Conservation (phyloP, 495 filamentous ascomycete species). For the Beverwykella pulmonaria region DNA sequence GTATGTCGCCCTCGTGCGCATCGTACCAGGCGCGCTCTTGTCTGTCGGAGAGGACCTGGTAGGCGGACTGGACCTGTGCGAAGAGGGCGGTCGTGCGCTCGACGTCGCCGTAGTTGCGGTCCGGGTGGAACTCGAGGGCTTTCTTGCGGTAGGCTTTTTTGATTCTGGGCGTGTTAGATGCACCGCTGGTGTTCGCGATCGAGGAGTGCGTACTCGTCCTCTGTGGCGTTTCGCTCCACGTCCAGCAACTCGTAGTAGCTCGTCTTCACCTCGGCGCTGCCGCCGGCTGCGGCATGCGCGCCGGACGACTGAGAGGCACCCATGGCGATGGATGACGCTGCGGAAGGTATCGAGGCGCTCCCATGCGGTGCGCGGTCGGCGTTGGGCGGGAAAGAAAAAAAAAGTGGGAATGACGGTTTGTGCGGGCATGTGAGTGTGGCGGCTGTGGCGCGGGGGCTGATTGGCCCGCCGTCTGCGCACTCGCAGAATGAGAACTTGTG, state of each 20-base stretch:
- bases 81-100: constrained; percentile 83
- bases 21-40: constrained; percentile 99
- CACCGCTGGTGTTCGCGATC: neutral
- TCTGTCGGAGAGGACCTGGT: constrained; percentile 91
- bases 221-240: constrained; percentile 68
- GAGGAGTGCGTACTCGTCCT: constrained; percentile 71
- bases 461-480: constrained; percentile 3
- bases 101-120: constrained; percentile 86
- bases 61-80: constrained; percentile 87
- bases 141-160: constrained; percentile 90
- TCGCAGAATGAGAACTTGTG: neutral
- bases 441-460: neutral
- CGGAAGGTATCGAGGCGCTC: constrained; percentile 28
- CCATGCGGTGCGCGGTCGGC: constrained; percentile 11
- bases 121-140: constrained; percentile 91
- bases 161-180: constrained; percentile 60
- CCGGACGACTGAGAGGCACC: constrained; percentile 76
- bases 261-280: constrained; percentile 56
- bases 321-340: constrained; percentile 57
- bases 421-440: constrained; percentile 16
- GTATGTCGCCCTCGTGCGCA: constrained; percentile 82
- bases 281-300: constrained; percentile 20
- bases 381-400: neutral
- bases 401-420: constrained; percentile 7
- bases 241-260: constrained; percentile 93